Evolutionary conservation across 2,329 filamentous ascomycete genomes (phyloP).

Genomic region (Fusarium sp.): DNA sequence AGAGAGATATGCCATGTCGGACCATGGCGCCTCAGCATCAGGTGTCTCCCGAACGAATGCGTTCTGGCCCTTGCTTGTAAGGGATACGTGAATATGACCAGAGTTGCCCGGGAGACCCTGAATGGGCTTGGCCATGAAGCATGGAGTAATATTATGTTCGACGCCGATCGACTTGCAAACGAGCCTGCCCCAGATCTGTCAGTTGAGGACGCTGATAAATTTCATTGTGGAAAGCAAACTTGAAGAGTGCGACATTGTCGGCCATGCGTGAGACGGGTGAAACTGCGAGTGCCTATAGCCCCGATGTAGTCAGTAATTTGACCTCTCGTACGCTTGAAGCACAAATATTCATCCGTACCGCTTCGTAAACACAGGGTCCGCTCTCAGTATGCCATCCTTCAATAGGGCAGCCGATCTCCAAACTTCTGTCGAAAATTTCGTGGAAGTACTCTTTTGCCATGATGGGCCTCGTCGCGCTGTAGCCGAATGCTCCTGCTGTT

Average conservation of each 20-base stretch:
- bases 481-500: neutral
- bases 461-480: neutral
- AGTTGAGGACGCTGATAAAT: neutral
- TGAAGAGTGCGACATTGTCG: neutral
- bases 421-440: neutral
- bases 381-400: neutral
- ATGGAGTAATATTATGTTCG: slow-evolving; percentile 12
- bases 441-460: neutral
- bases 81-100: slow-evolving; percentile 16
- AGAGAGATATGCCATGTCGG: neutral
- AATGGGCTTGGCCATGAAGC: slow-evolving; percentile 22
- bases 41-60: neutral
- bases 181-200: neutral
- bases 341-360: neutral
- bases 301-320: neutral
- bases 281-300: neutral
- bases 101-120: slow-evolving; percentile 24
- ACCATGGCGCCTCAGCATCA: neutral
- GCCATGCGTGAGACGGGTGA: neutral
- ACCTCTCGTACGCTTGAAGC: neutral
- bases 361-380: neutral
- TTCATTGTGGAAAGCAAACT: neutral
- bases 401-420: neutral
- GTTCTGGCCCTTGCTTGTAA: neutral
- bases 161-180: slow-evolving; percentile 3